phyloP scores from a whole-genome alignment of 495 filamentous ascomycete genomes.

The Xylaria longipes region DNA sequence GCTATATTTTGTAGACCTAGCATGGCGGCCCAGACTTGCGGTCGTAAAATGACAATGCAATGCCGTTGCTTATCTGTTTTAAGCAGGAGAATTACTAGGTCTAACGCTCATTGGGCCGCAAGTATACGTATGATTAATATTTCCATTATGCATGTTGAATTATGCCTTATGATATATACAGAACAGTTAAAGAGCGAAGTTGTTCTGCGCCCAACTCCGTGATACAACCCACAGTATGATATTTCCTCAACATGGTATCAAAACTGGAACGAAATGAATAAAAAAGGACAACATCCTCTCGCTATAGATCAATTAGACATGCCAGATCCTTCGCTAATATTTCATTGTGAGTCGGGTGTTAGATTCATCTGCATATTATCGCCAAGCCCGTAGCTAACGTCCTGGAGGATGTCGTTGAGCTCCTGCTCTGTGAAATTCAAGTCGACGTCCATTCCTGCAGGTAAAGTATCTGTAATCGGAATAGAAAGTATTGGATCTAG shows the following conservation, averaged over 20 bases:
- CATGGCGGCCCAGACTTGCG: background rate
- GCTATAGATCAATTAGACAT: constrained; percentile 22
- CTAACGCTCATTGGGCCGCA: constrained; percentile 1
- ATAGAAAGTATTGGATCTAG: constrained; percentile 10
- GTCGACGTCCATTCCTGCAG: constrained; percentile 37
- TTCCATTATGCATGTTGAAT: background rate
- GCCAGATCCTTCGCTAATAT: background rate
- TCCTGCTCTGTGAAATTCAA: constrained; percentile 44
- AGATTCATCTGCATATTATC: constrained; percentile 18
- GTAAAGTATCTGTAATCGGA: constrained; percentile 20
- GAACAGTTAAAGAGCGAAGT: background rate
- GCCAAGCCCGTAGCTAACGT: constrained; percentile 36
- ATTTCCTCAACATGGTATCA: constrained; percentile 42
- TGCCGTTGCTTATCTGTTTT: background rate
- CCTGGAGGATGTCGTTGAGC: constrained; percentile 47
- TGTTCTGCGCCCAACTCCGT: background rate
- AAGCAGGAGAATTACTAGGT: background rate
- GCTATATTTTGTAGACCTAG: background rate
- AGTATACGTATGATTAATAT: constrained; percentile 1
- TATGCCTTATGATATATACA: constrained; percentile 21
- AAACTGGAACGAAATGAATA: constrained; percentile 16
- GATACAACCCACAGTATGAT: constrained; percentile 26
- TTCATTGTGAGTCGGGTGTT: background rate
- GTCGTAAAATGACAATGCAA: background rate
- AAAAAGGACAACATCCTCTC: background rate